Evolutionary conservation across 2,329 filamentous ascomycete species (phyloP).

Genomic region (Pseudocercospora crystallina): DNA sequence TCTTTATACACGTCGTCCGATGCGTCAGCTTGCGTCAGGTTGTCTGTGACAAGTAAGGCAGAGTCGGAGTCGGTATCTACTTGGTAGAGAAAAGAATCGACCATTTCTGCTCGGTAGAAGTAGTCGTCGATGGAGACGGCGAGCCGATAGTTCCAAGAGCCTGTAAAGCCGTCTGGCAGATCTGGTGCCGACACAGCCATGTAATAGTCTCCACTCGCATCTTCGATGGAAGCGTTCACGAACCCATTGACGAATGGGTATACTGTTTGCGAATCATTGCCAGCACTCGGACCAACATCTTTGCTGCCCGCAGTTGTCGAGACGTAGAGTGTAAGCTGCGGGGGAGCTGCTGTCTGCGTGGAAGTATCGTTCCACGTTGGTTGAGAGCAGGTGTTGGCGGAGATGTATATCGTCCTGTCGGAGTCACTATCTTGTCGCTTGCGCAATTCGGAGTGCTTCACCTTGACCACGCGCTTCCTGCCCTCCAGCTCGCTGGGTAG

Average conservation of each 20-base stretch:
- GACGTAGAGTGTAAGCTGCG: conserved; percentile 76
- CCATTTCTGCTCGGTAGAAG: conserved; percentile 66
- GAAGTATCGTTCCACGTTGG: conserved; percentile 58
- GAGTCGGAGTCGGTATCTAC: conserved; percentile 82
- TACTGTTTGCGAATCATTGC: conserved; percentile 46
- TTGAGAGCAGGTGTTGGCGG: conserved; percentile 81
- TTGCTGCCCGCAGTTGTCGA: conserved; percentile 62
- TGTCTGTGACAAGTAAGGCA: conserved; percentile 75
- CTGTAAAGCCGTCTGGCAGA: conserved; percentile 58
- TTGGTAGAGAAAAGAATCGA: conserved; percentile 64
- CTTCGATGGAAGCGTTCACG: conserved; percentile 59
- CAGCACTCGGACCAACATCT: conserved; percentile 62
- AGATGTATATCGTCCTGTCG: conserved; percentile 67
- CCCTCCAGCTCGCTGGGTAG: conserved; percentile 29
- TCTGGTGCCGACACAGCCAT: conserved; percentile 73
- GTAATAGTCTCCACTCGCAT: conserved; percentile 67
- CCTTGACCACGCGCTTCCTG: conserved; percentile 8
- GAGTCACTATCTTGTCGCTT: conserved; percentile 25
- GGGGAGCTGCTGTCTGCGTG: conserved; percentile 46
- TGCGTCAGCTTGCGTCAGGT: conserved; percentile 58
- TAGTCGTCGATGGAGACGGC: conserved; percentile 77
- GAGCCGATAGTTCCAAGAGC: conserved; percentile 76
- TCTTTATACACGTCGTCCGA: conserved; percentile 51
- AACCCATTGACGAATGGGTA: conserved; percentile 67
- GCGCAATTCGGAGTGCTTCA: conserved; percentile 27